Base-by-base conservation (phyloP, 2,329 filamentous ascomycete species). In the Epichloe gansuensis region DNA sequence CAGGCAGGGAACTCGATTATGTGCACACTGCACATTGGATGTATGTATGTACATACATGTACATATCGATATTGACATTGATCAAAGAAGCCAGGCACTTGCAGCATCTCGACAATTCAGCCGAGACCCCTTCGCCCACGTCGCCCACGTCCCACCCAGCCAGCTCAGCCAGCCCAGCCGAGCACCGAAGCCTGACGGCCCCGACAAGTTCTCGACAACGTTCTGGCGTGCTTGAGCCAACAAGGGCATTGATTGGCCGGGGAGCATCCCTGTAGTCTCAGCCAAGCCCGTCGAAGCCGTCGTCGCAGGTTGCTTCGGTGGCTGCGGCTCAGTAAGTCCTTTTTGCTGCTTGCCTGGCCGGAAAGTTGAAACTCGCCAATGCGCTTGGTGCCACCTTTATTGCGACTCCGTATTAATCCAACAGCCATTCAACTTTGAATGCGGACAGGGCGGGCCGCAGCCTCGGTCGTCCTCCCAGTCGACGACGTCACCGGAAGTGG, bases 321-420 rank as follows among this genome's bases (percentile, higher is more conserved):
- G 49, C 49, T 44, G 41, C 49, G 34, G 41, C 49, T 45, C 21
- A 40, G 50, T 35, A 5, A 5, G 36, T 17, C 11, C 36, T 21
- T 21, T n/a, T n/a, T 21, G 34, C 47, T 17, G 12, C 15, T 25
- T 25, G 36, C 35, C 43, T 51, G 36, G 42, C 9, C 31, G 23
- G 36, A 41, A 45, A 35, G 46, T 45, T 52, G 51, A 49, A 52
- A 45, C 47, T 45, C 45, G 51, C 51, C 51, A 52, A 38, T 31
- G 40, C 25, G 46, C 35, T n/a, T 39, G 23, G 15, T 31, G 21
- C 38, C 25, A 9, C n/a, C 23, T 31, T 23, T 31, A 31, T 31
- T 4, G 9, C 31, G 31, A 8, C 17, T 21, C 17, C 17, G 17
- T 21, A 31, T 31, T 11, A 11, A 31, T 31, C 31, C 31, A 11